Evolutionary conservation across 2,329 filamentous ascomycete genomes (phyloP).

Genomic region (Cucurbitaria berberidis): DNA sequence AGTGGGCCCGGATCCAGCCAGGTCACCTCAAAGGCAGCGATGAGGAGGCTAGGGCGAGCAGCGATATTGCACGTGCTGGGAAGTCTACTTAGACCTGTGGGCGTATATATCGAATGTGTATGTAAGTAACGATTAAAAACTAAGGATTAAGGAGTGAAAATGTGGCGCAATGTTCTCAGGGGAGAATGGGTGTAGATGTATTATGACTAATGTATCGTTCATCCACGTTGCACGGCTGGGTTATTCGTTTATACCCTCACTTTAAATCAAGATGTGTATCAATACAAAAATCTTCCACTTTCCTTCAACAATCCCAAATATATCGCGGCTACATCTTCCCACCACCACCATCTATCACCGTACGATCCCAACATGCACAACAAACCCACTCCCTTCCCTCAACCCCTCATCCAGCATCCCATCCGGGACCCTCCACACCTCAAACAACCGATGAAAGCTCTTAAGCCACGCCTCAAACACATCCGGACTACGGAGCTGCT

Average conservation of each 20-base stretch:
- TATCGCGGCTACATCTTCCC: too few species aligned
- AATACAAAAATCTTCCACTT: neutral
- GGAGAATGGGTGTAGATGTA: neutral
- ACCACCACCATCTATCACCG: constrained; percentile 17
- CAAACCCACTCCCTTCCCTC: constrained; percentile 72
- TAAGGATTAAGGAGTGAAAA: neutral
- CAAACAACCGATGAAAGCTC: constrained; percentile 70
- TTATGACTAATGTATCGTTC: neutral
- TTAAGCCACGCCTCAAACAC: constrained; percentile 84
- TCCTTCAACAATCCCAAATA: too few species aligned
- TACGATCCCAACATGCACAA: constrained; percentile 73
- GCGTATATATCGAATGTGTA: neutral
- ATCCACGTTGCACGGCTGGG: neutral
- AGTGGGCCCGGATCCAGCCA: constrained; percentile 47
- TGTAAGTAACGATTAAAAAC: neutral
- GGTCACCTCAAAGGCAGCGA: constrained; percentile 26
- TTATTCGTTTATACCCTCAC: neutral
- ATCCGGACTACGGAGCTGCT: constrained; percentile 84
- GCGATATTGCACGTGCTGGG: constrained; percentile 18
- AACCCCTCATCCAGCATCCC: constrained; percentile 65
- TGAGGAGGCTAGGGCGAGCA: constrained; percentile 26
- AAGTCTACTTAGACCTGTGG: constrained; percentile 12
- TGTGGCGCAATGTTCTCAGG: neutral
- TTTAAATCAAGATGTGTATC: constrained; percentile 15
- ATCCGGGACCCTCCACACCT: constrained; percentile 77